A percentile compares a stretch with the other conserved stretches of the same genome.
Conservation (phyloP, 2,329 filamentous ascomycete genomes). For the Neurospora sp. region DNA sequence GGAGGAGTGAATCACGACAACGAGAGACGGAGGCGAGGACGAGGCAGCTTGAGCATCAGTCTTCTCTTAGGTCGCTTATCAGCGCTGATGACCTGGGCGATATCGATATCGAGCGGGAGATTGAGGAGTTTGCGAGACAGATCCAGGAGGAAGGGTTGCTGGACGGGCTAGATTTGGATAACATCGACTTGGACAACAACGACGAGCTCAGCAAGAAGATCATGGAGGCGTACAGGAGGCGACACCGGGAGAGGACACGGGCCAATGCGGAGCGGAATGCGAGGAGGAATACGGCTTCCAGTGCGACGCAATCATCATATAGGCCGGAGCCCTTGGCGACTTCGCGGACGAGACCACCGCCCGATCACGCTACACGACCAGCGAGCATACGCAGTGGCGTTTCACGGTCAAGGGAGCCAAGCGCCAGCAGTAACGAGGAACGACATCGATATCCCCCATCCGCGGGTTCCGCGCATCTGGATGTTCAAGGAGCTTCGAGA, state of each 20-base stretch:
- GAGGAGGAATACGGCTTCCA: conserved; percentile 32
- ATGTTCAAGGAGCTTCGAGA: conserved; percentile 34
- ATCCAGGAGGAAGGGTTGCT: conserved; percentile 60
- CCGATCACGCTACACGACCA: conserved; percentile 19
- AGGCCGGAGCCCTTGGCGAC: conserved; percentile 22
- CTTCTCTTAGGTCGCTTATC: conserved; percentile 75
- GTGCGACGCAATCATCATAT: conserved; percentile 28
- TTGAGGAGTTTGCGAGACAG: conserved; percentile 80
- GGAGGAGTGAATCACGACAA: conserved; percentile 36
- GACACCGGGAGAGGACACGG: conserved; percentile 56
- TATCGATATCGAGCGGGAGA: conserved; percentile 75
- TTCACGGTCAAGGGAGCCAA: conserved; percentile 35
- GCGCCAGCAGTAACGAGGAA: conserved; percentile 33
- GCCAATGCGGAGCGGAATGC: conserved; percentile 27
- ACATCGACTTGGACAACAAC: conserved; percentile 73
- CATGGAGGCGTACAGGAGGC: conserved; percentile 73
- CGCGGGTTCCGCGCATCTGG: conserved; percentile 34
- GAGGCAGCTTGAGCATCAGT: conserved; percentile 75
- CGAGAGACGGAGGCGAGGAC: conserved; percentile 29
- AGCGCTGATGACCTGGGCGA: conserved; percentile 70
- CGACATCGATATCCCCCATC: conserved; percentile 43
- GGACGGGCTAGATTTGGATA: conserved; percentile 81
- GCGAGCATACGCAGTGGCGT: conserved; percentile 21
- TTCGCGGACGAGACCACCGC: conserved; percentile 17
- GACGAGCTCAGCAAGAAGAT: conserved; percentile 87